A percentile compares a stretch with the other conserved stretches of the same genome.
These are phyloP conservation scores for Aspergillus fumigatus DNA, from an alignment of 2,329 filamentous ascomycete species.

Conservation along the genomic window DNA sequence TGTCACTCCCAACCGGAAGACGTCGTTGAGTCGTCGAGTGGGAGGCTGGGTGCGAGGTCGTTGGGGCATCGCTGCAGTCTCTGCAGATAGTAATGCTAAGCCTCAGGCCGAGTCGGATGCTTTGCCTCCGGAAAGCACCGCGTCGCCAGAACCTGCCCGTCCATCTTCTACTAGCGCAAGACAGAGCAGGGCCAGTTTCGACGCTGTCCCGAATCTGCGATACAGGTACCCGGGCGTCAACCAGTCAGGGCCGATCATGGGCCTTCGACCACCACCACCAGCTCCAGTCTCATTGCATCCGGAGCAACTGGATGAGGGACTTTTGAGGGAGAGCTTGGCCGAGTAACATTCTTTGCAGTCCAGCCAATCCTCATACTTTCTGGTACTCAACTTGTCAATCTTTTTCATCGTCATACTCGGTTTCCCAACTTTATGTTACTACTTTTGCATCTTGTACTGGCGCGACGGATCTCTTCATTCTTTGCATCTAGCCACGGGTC, in stretches of 20 bases:
- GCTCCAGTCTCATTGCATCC: conserved; percentile 55
- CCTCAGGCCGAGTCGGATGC: conserved; percentile 2
- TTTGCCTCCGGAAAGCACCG: conserved; percentile 10
- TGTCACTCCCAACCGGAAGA: conserved; percentile 19
- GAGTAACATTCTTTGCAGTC: conserved; percentile 27
- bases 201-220: conserved; percentile 9
- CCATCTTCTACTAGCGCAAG: conserved; percentile 59
- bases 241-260: conserved; percentile 68
- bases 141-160: conserved; percentile 46
- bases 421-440: background rate
- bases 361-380: background rate
- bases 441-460: conserved; percentile 2
- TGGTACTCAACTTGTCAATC: background rate
- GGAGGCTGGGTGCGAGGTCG: conserved; percentile 62
- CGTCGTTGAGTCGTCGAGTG: conserved; percentile 50
- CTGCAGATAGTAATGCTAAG: conserved; percentile 10
- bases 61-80: conserved; percentile 53
- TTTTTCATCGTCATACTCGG: background rate
- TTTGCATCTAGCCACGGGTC: background rate
- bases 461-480: background rate
- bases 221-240: conserved; percentile 68
- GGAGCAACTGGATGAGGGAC: conserved; percentile 55
- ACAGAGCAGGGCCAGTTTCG: conserved; percentile 5
- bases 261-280: conserved; percentile 58
- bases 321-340: conserved; percentile 56